phyloP scores from a whole-genome alignment of 306 rosid species.

The Neltuma alba region DNA sequence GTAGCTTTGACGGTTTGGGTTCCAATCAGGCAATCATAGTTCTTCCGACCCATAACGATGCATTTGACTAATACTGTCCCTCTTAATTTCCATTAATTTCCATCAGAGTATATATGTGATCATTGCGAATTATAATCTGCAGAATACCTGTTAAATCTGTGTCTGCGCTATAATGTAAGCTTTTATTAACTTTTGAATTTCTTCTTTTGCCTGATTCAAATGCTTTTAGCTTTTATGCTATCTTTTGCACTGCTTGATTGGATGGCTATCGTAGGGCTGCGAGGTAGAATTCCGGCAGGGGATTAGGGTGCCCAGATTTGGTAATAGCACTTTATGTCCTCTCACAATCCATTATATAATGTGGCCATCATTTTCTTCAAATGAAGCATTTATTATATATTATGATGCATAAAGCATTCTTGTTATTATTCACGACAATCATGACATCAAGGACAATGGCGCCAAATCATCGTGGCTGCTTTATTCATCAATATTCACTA shows the following conservation, averaged over 20 bases:
- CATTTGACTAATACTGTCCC: constrained; percentile 37
- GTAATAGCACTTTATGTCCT: neutral
- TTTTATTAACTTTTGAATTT: neutral
- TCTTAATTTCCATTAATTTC: constrained; percentile 23
- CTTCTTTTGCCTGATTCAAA: neutral
- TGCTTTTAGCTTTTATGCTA: too few species aligned
- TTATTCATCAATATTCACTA: neutral
- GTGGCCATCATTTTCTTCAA: neutral
- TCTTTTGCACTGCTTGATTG: constrained; percentile 22
- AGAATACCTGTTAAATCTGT: constrained; percentile 23
- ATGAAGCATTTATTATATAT: neutral
- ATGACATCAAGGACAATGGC: neutral
- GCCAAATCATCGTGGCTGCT: neutral
- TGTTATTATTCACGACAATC: constrained; percentile 15
- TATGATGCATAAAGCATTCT: neutral
- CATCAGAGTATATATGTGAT: neutral
- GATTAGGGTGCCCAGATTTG: constrained; percentile 13
- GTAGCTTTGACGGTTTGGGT: neutral
- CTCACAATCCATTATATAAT: neutral
- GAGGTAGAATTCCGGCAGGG: neutral
- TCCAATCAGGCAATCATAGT: neutral
- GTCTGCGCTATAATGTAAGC: constrained; percentile 22
- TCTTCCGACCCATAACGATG: constrained; percentile 17
- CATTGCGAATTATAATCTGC: neutral
- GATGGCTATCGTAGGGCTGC: constrained; percentile 21